Conservation (phyloP, 768 basidiomycete genomes). For the Boletus barrowsii region DNA sequence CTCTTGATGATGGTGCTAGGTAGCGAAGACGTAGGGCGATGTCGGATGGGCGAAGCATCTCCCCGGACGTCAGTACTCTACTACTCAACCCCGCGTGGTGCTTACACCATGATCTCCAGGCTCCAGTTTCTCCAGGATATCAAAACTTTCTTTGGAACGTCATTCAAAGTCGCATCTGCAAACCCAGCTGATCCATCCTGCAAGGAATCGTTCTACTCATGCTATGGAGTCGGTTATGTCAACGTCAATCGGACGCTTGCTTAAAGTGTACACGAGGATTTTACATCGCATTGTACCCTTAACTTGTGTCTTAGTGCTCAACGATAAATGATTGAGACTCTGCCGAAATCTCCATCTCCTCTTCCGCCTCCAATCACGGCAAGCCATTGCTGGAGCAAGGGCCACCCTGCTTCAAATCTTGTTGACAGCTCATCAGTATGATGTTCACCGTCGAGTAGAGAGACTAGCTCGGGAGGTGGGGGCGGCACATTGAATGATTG, state of each 20-base stretch:
- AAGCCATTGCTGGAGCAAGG: constrained; percentile 72
- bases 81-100: not conserved
- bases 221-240: constrained; percentile 88
- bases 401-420: constrained; percentile 81
- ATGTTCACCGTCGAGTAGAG: constrained; percentile 82
- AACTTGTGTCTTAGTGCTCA: constrained; percentile 33
- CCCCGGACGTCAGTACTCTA: constrained; percentile 66
- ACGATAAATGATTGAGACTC: constrained; percentile 75
- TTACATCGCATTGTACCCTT: not conserved
- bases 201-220: constrained; percentile 75
- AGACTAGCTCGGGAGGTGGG: constrained; percentile 52
- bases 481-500: constrained; percentile 17
- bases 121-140: constrained; percentile 89
- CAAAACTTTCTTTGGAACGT: constrained; percentile 78
- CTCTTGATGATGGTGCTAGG: constrained; percentile 93
- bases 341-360: constrained; percentile 66
- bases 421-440: constrained; percentile 90
- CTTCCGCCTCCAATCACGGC: constrained; percentile 55
- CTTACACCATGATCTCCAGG: constrained; percentile 40
- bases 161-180: constrained; percentile 82
- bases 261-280: constrained; percentile 29
- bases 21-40: constrained; percentile 93
- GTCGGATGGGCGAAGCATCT: constrained; percentile 81
- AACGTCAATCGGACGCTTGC: constrained; percentile 82
- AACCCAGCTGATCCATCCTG: constrained; percentile 50